Base-by-base conservation (phyloP, 805 yeast genomes). In the Metschnikowia drakensbergensis region DNA sequence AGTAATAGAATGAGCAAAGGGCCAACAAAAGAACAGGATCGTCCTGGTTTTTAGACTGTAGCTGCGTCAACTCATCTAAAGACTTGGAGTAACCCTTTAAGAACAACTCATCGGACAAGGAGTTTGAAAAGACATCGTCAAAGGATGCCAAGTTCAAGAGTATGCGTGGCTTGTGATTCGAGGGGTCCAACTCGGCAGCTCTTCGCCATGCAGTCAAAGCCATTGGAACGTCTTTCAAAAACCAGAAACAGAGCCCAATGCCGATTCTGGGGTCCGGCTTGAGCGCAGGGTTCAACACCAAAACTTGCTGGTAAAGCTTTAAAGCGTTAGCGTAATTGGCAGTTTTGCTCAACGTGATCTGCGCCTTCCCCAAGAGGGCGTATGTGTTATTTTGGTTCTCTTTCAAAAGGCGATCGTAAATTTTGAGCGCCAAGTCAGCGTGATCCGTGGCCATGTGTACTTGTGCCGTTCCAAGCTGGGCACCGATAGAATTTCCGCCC, bases 191-290 rank as follows among this genome's bases (percentile, higher is more conserved):
- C 61, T 84, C 86, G 30, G 83, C 67, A 1, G 88, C 77, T 60
- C 97, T 79, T 53, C 80, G 78, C 97, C 98, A 94, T 0, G 98
- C 85, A 43, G 72, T 70, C 5, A 77, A 61, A 0, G 99, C 98
- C 71, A 88, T 78, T 45, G 77, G 78, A 54, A 80, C 79, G 64
- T 88, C 96, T 45, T 85, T 85, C 52, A 94, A 71, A 51, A 80
- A 80, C 97, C 97, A 94, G 63, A 84, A 92, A 66, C 97, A 91
- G 54, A 94, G 71, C 32, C 99, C 99, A 52, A 92, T 81, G 28
- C 98, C 99, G 51, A 94, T 78, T 66, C 99, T 77, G 17, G 97
- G 95, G 68, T 92, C 97, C 4, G 98, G 97, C 57, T 79, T 79
- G 57, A 86, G 69, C 33, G 85, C 63, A 2, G 97, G 97, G 53